Evolutionary conservation across 1,284 basidiomycete species (phyloP).

Genomic region (Apiotrichum akiyoshidainum): DNA sequence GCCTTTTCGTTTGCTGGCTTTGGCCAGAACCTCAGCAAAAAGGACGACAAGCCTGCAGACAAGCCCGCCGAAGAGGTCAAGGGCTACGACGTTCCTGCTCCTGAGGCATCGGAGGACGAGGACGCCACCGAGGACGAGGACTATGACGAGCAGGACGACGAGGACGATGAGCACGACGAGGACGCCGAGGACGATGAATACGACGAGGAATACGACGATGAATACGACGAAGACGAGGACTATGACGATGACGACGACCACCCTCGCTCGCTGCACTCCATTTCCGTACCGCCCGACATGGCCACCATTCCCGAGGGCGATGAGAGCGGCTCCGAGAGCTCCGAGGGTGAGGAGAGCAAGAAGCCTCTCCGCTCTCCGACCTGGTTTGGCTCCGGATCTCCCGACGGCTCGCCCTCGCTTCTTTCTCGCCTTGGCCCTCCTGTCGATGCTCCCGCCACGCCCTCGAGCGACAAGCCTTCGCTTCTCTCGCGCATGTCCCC

Average conservation of each 20-base stretch:
- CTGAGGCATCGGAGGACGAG: not conserved
- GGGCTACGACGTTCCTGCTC: not conserved
- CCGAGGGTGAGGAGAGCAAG: slow-evolving; percentile 13
- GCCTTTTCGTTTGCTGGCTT: not conserved
- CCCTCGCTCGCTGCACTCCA: slow-evolving; percentile 15
- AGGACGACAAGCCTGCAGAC: not conserved
- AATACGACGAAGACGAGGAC: slow-evolving; percentile 25
- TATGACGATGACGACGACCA: slow-evolving; percentile 14
- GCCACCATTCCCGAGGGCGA: slow-evolving; percentile 34
- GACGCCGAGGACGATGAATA: slow-evolving; percentile 22
- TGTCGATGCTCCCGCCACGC: not conserved
- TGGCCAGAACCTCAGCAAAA: not conserved
- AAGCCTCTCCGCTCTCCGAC: slow-evolving; percentile 34
- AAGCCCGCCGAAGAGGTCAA: not conserved
- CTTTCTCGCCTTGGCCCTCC: slow-evolving; percentile 18
- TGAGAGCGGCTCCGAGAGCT: too few species aligned
- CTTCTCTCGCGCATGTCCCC: slow-evolving; percentile 17
- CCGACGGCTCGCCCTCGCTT: not conserved
- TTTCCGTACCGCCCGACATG: slow-evolving; percentile 28
- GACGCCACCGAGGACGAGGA: slow-evolving; percentile 22
- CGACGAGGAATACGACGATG: slow-evolving; percentile 18
- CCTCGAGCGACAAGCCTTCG: slow-evolving; percentile 1
- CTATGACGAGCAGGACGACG: slow-evolving; percentile 24
- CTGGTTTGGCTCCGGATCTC: slow-evolving; percentile 26
- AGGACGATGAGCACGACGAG: slow-evolving; percentile 21